phyloP scores from a whole-genome alignment of 2,329 filamentous ascomycete species.

The Aspergillus candidus region DNA sequence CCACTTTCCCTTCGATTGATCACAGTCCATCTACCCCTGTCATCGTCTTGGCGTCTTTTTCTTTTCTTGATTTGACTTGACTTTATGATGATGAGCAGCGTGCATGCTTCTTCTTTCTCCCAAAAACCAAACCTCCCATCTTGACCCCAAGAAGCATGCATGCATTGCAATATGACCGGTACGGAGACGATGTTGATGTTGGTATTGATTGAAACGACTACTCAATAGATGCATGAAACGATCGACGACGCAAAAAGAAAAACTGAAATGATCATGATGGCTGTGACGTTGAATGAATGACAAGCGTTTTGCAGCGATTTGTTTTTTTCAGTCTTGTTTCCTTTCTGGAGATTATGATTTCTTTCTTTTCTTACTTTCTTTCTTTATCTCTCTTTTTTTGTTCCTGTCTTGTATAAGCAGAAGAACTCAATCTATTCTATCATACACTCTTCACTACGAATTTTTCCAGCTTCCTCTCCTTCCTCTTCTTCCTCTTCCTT shows the following conservation, averaged over 20 bases:
- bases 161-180: background rate
- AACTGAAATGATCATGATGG: background rate
- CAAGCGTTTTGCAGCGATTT: background rate
- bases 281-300: constrained; percentile 2
- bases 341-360: background rate
- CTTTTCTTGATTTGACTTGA: too few relatives aligned
- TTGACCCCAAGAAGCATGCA: background rate
- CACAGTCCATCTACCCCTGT: too few relatives aligned
- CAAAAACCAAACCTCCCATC: background rate
- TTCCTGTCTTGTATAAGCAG: background rate
- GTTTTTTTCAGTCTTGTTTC: background rate
- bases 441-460: too few relatives aligned
- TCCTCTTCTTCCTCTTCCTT: too few relatives aligned
- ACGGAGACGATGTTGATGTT: background rate
- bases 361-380: constrained; percentile 6
- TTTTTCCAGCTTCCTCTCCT: too few relatives aligned
- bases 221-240: background rate
- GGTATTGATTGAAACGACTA: background rate
- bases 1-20: background rate
- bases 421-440: too few relatives aligned
- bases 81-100: too few relatives aligned
- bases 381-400: constrained; percentile 1
- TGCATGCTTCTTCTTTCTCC: background rate
- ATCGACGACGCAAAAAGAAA: background rate
- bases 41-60: too few relatives aligned